These are phyloP conservation scores for Colletotrichum sp. DNA, from an alignment of 2,329 filamentous ascomycete species.

Conservation along the genomic window DNA sequence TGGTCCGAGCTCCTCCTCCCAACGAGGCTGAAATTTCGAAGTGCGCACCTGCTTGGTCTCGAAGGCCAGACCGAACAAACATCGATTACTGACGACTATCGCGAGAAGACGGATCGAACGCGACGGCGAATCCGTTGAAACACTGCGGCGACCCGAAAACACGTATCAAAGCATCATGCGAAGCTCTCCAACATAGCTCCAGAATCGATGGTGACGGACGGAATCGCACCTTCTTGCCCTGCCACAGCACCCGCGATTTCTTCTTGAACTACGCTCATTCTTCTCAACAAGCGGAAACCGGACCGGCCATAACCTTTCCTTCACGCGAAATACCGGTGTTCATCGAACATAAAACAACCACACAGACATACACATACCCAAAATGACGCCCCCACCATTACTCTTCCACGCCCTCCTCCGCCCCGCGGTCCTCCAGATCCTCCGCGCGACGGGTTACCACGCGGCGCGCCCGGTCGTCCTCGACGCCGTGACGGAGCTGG, in stretches of 20 bases:
- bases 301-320: not conserved
- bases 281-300: not conserved
- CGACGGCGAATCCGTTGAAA: not conserved
- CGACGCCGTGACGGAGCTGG: conserved; percentile 86
- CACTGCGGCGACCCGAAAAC: not conserved
- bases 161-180: conserved; percentile 16
- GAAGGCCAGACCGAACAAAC: not conserved
- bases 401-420: conserved; percentile 79
- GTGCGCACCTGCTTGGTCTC: not conserved
- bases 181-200: not conserved
- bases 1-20: conserved; percentile 20
- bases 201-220: conserved; percentile 21
- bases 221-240: conserved; percentile 11
- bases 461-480: conserved; percentile 80
- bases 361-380: not conserved
- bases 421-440: conserved; percentile 86
- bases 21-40: conserved; percentile 19
- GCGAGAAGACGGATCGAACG: not conserved
- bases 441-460: conserved; percentile 91
- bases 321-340: not conserved
- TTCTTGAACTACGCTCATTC: not conserved
- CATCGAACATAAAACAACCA: not conserved
- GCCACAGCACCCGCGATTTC: conserved; percentile 20
- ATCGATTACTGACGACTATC: not conserved
- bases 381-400: conserved; percentile 51